Evolutionary conservation across 2,329 filamentous ascomycete species (phyloP).

Genomic region (Fusarium chaquense): DNA sequence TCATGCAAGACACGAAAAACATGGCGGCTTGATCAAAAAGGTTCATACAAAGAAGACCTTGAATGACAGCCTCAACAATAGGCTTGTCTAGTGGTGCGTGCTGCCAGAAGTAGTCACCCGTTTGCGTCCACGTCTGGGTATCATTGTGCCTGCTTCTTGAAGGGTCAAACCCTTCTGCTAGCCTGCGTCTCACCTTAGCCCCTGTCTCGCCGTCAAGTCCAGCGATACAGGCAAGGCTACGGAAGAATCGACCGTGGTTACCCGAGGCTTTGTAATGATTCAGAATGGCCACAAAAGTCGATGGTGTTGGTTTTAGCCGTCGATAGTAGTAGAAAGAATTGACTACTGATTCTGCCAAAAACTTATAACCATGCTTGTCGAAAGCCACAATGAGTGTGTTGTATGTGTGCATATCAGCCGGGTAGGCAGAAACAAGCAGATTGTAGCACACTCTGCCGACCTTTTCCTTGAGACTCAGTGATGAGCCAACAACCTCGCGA

Average conservation of each 20-base stretch:
- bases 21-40: slow-evolving; percentile 59
- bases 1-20: slow-evolving; percentile 57
- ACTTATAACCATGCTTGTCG: slow-evolving; percentile 61
- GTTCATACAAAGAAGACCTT: slow-evolving; percentile 62
- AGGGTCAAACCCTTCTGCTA: slow-evolving; percentile 48
- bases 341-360: slow-evolving; percentile 65
- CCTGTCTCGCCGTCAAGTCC: slow-evolving; percentile 57
- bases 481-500: slow-evolving; percentile 46
- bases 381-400: slow-evolving; percentile 79
- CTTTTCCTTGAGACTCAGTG: slow-evolving; percentile 50
- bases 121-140: slow-evolving; percentile 40
- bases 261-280: slow-evolving; percentile 61
- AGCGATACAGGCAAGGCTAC: slow-evolving; percentile 60
- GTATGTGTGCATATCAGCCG: slow-evolving; percentile 76
- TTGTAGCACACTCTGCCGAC: slow-evolving; percentile 70
- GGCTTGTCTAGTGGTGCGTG: slow-evolving; percentile 54
- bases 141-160: slow-evolving; percentile 45
- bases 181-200: slow-evolving; percentile 54
- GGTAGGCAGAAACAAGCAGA: slow-evolving; percentile 69
- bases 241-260: slow-evolving; percentile 58
- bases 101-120: slow-evolving; percentile 56
- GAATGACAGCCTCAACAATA: slow-evolving; percentile 61
- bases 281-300: slow-evolving; percentile 63
- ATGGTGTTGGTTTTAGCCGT: slow-evolving; percentile 60
- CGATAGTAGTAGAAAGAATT: slow-evolving; percentile 62